A percentile compares a stretch with the other conserved stretches of the same genome.
These are phyloP conservation scores for Fraxinus sp. DNA, from an alignment of 305 asterid species.

Conservation along the genomic window DNA sequence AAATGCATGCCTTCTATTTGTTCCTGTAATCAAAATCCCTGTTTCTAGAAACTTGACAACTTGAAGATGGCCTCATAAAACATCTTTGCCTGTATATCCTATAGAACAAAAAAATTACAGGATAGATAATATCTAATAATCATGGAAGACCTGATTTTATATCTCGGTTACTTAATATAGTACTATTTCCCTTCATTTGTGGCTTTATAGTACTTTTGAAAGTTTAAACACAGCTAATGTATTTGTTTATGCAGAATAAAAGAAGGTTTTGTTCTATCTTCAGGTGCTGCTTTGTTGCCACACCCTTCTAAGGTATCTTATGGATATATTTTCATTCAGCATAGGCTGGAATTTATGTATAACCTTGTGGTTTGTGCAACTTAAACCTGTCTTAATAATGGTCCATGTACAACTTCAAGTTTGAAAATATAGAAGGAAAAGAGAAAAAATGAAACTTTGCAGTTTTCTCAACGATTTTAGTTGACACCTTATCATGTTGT, in stretches of 20 bases:
- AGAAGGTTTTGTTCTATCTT: slow-evolving; percentile 47
- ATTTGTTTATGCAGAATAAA: slow-evolving; percentile 44
- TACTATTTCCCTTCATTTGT: background rate
- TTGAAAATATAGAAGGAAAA: background rate
- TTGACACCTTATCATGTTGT: background rate
- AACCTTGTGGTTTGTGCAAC: background rate
- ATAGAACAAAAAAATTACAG: background rate
- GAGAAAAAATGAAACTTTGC: background rate
- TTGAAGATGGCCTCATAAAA: background rate
- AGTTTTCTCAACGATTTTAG: background rate
- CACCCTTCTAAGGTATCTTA: slow-evolving; percentile 81
- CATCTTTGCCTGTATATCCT: background rate
- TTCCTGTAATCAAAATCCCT: background rate
- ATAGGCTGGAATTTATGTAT: slow-evolving; percentile 4
- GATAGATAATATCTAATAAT: background rate
- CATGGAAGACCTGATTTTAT: background rate
- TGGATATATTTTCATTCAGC: slow-evolving; percentile 8
- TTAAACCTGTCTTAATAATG: background rate
- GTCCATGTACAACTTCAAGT: background rate
- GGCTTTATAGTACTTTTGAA: slow-evolving; percentile 7
- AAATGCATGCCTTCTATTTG: background rate
- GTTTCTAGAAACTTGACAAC: background rate
- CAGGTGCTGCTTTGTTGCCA: slow-evolving; percentile 73
- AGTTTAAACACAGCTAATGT: slow-evolving; percentile 20
- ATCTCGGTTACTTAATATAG: background rate